Evolutionary conservation across 192 early-diverging fungal species (phyloP), one percentile per base, ranked within the genome.

Genomic region (Allomyces macrogynus): DNA sequence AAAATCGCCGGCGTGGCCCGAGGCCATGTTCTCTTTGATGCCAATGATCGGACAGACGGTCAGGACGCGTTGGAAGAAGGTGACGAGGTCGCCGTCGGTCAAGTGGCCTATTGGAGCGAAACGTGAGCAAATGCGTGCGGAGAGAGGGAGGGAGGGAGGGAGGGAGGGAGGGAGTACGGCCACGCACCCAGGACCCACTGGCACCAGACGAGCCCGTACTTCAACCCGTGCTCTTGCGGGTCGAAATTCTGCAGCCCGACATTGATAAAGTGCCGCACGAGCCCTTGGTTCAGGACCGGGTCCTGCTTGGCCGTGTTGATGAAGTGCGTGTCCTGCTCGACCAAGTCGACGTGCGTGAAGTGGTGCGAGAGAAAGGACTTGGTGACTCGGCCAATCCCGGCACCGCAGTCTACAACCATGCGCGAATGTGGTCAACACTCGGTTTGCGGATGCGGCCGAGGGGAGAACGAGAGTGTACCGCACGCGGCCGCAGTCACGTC

Each of bases 151-250:
- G n/a, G n/a, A n/a, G n/a, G n/a, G n/a, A n/a, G n/a, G n/a, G n/a
- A n/a, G n/a, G n/a, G n/a, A n/a, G n/a, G n/a, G n/a, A n/a, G n/a
- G n/a, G n/a, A n/a, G n/a, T n/a, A n/a, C n/a, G n/a, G n/a, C n/a
- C n/a, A 32, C 61, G 2, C 10, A 63, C 88, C 86, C 25, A 98
- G 74, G 1, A 95, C 92, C 95, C 95, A 97, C 74, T 97, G 95
- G 70, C 87, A 91, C 95, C 95, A 98, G 42, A 98, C 90, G n/a
- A 92, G 74, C 66, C 94, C 90, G 74, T 95, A 98, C 22, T 82
- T 76, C 0, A 72, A 75, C 23, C 49, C 49, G 16, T 57, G 49
- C 43, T 75, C 66, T 27, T 81, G 77, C 0, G 88, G 86, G 18
- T 67, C 70, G 68, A 93, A 94, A 23, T 83, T 79, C 70, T 98